Evolutionary conservation across 2,329 filamentous ascomycete species (phyloP), one percentile per base, ranked within the genome.

Genomic region (Rhynchosporium secalis): DNA sequence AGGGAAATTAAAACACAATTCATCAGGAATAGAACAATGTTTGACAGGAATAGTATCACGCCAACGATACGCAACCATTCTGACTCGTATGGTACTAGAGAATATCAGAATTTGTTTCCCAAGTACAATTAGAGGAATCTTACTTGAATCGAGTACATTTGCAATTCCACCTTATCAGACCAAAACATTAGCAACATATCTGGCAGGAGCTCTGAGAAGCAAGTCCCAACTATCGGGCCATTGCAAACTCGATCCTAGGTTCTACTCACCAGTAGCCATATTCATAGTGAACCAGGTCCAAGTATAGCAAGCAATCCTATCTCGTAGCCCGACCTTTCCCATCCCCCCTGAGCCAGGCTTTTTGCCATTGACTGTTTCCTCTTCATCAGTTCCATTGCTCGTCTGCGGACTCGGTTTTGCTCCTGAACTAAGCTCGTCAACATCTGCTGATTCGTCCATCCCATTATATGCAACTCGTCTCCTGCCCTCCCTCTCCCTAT

Each of bases 271-370:
- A 0, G 82, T 84, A 2, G 82, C 82, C 81, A 83, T 68, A 29
- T 60, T 70, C 64, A 74, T 68, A 28, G 89, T 91, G 70, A 92
- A 94, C 81, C 87, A 94, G 0, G 89, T 92, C 60, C 52, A 57
- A 43, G 52, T 52, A 46, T 57, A 61, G 33, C 52, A 57, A 3
- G 52, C 52, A 33, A 57, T 46, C 41, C 60, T 56, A 5, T 57
- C 46, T 38, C 78, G 76, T 54, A 84, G 69, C 15, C 80, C 74
- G 51, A 82, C 75, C 51, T 74, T 77, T 46, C 52, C 63, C 38
- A 55, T 48, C 72, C 74, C 57, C 73, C 71, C 15, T 5, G 15
- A 28, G 1, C 51, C 51, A 54, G 51, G 33, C 41, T 54, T 36
- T 70, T 46, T 52, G n/a, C 56, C 59, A 12, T 51, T 58, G 46